Base-by-base conservation (phyloP, 2,329 filamentous ascomycete genomes). In the Paracamarosporium sp. region DNA sequence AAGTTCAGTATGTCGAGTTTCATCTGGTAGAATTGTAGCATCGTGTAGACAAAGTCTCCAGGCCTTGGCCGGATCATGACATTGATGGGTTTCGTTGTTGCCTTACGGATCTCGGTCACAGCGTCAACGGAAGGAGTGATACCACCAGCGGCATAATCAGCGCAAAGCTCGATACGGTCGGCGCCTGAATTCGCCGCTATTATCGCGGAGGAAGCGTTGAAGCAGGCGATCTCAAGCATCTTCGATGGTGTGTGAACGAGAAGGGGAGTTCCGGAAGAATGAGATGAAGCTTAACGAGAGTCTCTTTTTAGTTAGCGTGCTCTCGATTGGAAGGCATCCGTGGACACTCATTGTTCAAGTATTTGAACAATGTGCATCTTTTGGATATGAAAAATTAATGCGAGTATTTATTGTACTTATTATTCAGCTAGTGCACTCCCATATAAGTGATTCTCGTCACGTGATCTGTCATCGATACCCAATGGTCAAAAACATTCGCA, bases 11-110 rank as follows among this genome's bases (percentile, higher is more conserved):
- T 74, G 0, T 75, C 73, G 0, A 53, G 40, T 35, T 77, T 76
- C 83, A 86, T 85, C 5, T 55, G 24, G 2, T 71, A 62, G 25
- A 81, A 79, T 24, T 85, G 82, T 0, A 55, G 28, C 0, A 70
- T 48, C 0, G 71, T 68, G 56, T 85, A 85, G 7, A 63, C 57
- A 60, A 85, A 86, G 55, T 78, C 55, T 0, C 79, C 77, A 1
- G 75, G 74, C 8, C 81, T 78, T 0, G 83, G 82, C 1, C 84
- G 78, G 55, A 86, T 81, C 83, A 86, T 85, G 30, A 83, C 74
- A 59, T 82, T 79, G 17, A 86, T 72, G 0, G 83, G 82, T 43
- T 80, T 76, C 1, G 35, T 38, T 6, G 60, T 65, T 55, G 52
- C 52, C 50, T 65, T 65, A 65, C 61, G 74, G 50, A 70, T 62